Evolutionary conservation across 352 stramenopile genomes (phyloP).

Genomic region (Globisporangium canariense): DNA sequence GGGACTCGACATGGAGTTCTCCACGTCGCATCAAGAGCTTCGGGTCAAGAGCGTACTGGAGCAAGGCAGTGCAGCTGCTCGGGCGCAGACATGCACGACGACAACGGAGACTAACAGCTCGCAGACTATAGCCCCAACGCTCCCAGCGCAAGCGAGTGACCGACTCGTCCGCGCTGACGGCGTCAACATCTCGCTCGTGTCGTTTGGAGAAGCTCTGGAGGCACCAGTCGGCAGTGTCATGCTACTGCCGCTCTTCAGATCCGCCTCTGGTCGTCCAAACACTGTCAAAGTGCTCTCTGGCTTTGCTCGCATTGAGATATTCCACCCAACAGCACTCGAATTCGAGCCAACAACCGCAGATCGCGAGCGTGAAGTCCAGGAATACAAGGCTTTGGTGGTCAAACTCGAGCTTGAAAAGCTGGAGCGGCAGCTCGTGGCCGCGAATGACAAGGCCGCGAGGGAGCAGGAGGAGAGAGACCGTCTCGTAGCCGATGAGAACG

Average conservation of each 20-base stretch:
- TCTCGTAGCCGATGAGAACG: slow-evolving; percentile 29
- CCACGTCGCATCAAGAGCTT: not conserved
- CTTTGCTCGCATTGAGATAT: slow-evolving; percentile 63
- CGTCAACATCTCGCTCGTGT: slow-evolving; percentile 34
- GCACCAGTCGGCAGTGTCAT: slow-evolving; percentile 32
- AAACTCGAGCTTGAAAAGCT: slow-evolving; percentile 28
- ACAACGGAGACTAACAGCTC: not conserved
- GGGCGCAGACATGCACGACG: not conserved
- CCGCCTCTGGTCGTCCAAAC: not conserved
- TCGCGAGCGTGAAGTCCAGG: slow-evolving; percentile 28
- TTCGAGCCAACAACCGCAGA: slow-evolving; percentile 39
- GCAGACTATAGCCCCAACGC: not conserved
- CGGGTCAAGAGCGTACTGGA: slow-evolving; percentile 8
- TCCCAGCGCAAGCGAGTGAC: slow-evolving; percentile 29
- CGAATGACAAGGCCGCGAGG: slow-evolving; percentile 27
- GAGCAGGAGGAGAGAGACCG: slow-evolving; percentile 37
- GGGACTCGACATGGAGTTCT: slow-evolving; percentile 8
- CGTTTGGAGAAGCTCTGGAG: slow-evolving; percentile 45
- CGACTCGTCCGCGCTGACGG: slow-evolving; percentile 48
- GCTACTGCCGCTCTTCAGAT: slow-evolving; percentile 51
- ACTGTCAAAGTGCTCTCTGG: slow-evolving; percentile 40
- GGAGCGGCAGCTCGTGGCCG: slow-evolving; percentile 28
- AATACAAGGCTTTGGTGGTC: slow-evolving; percentile 30
- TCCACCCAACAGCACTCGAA: slow-evolving; percentile 40
- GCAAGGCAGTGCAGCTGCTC: not conserved